Evolutionary conservation across 495 filamentous ascomycete genomes (phyloP).

Genomic region (Lasiosphaeriaceae sp.): DNA sequence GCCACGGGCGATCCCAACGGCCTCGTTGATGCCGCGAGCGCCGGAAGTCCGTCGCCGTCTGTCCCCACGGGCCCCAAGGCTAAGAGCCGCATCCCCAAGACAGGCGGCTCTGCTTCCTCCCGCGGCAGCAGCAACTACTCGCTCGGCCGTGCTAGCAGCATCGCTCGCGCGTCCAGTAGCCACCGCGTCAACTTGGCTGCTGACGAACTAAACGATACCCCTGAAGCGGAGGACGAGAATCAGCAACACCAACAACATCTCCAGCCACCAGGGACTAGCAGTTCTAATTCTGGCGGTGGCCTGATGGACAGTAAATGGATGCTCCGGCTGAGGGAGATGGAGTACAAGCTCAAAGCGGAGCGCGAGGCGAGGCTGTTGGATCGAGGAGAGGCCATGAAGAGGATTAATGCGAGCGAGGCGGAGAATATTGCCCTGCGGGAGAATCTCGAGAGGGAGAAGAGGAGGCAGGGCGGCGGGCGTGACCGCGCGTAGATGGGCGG

Average conservation of each 20-base stretch:
- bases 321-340: constrained; percentile 77
- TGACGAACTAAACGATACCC: constrained; percentile 5
- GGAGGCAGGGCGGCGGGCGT: constrained; percentile 17
- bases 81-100: constrained; percentile 35
- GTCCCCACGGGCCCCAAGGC: constrained; percentile 46
- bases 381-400: constrained; percentile 73
- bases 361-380: constrained; percentile 83
- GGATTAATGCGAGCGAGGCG: constrained; percentile 75
- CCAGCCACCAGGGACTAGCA: constrained; percentile 5
- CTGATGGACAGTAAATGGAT: constrained; percentile 69
- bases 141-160: constrained; percentile 24
- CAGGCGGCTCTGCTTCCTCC: constrained; percentile 13
- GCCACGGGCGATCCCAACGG: constrained; percentile 18
- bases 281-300: neutral
- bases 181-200: constrained; percentile 11
- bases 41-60: constrained; percentile 46
- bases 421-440: constrained; percentile 71
- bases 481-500: neutral
- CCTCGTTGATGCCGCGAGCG: constrained; percentile 20
- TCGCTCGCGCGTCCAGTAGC: constrained; percentile 17
- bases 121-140: constrained; percentile 6
- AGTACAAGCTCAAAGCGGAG: constrained; percentile 84
- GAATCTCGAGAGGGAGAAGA: constrained; percentile 57
- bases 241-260: constrained; percentile 3
- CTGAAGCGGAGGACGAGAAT: constrained; percentile 1